These are phyloP conservation scores for Turritis glabra DNA, from an alignment of 345 rosid genomes.

Conservation along the genomic window DNA sequence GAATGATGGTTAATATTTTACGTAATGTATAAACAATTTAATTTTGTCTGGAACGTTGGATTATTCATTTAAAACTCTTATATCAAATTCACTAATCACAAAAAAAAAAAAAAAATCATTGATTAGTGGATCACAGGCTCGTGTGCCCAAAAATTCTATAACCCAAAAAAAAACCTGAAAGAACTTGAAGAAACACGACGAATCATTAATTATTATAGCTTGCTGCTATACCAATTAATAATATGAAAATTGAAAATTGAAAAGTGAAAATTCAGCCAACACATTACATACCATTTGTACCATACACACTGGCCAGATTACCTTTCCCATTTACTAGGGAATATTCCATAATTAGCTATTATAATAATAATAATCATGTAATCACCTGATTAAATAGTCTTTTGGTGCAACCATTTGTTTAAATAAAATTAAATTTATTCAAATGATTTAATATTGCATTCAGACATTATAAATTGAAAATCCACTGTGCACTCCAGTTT, in stretches of 20 bases:
- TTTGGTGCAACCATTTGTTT: neutral
- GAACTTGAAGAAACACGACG: slow-evolving; percentile 6
- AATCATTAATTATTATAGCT: too few relatives aligned
- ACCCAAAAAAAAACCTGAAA: neutral
- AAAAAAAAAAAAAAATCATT: too few relatives aligned
- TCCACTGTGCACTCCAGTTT: neutral
- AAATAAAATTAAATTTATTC: neutral
- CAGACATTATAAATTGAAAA: neutral
- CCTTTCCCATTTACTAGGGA: slow-evolving; percentile 27
- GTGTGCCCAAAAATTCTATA: neutral
- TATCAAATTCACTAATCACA: neutral
- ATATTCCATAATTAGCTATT: slow-evolving; percentile 26
- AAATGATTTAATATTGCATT: slow-evolving; percentile 21
- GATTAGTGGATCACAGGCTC: neutral
- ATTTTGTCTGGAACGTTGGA: neutral
- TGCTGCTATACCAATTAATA: neutral
- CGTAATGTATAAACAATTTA: neutral
- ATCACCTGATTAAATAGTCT: slow-evolving; percentile 3
- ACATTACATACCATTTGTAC: slow-evolving; percentile 15
- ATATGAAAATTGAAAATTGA: neutral
- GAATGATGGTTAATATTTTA: neutral
- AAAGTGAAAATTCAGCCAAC: slow-evolving; percentile 5
- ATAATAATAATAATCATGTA: neutral
- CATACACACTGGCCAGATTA: slow-evolving; percentile 9
- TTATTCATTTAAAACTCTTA: neutral